Evolutionary conservation across 306 rosid genomes (phyloP), one percentile per base, ranked within the genome.

Genomic region (Trichosanthes truncata): DNA sequence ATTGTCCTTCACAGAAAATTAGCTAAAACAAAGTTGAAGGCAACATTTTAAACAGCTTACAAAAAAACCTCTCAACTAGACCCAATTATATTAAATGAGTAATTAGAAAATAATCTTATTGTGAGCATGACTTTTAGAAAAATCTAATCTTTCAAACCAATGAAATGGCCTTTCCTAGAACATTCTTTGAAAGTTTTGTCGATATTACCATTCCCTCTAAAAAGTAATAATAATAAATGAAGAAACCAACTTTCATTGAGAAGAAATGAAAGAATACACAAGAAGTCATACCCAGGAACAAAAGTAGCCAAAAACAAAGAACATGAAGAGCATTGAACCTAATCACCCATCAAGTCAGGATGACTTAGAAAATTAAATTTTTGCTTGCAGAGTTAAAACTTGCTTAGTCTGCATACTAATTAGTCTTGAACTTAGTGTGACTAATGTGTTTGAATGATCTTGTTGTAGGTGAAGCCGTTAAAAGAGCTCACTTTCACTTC

Each of bases 401-500:
- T 73, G 77, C 57, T 26, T 48, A 15, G 56, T 29, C 78, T 35
- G 33, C 13, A 17, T 48, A 33, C 56, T 21, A 29, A 9, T 29
- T 76, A n/a, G 18, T 52, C 49, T 20, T 53, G 53, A 48, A 48
- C 40, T 48, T 52, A 33, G 10, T 74, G 15, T 74, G 23, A 3
- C 20, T n/a, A 14, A 74, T 82, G 49, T 7, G 80, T 61, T 80
- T 80, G 38, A 56, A 81, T 76, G 66, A 84, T 84, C 82, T 56
- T 85, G 73, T 81, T 86, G 83, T 89, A 96, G 99, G 97, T 96
- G 86, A 96, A 96, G 85, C 99, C 99, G 52, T 80, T 96, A 84
- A 91, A 96, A 82, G 98, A 96, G 86, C 98, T 96, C 83, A 87
- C 80, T 65, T 96, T 96, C 85, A 90, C 87, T 89, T 96, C 99